phyloP scores from a whole-genome alignment of 176 grass and related monocot species.

The Saccharum spontaneum region DNA sequence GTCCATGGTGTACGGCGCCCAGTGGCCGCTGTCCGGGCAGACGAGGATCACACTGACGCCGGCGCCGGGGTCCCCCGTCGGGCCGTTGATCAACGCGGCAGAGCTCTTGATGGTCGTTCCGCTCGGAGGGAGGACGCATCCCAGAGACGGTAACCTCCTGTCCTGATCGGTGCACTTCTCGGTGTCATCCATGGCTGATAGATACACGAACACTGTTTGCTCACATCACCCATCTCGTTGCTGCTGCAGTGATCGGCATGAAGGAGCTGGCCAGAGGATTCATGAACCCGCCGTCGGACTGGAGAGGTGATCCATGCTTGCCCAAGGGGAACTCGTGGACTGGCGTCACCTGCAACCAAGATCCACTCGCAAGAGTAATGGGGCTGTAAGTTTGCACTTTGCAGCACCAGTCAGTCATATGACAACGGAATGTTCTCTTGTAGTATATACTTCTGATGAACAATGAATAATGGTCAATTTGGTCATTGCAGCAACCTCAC shows the following conservation, averaged over 20 bases:
- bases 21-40: slow-evolving; percentile 64
- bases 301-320: slow-evolving; percentile 91
- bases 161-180: background rate
- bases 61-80: slow-evolving; percentile 51
- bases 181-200: background rate
- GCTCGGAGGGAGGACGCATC: slow-evolving; percentile 69
- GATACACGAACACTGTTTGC: background rate
- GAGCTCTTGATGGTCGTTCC: slow-evolving; percentile 80
- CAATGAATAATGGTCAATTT: background rate
- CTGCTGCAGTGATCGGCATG: slow-evolving; percentile 81
- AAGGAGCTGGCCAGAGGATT: slow-evolving; percentile 65
- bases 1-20: slow-evolving; percentile 48
- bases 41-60: slow-evolving; percentile 69
- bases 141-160: slow-evolving; percentile 72
- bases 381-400: slow-evolving; percentile 49
- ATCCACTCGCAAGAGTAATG: slow-evolving; percentile 44
- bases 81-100: slow-evolving; percentile 87
- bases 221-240: background rate
- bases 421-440: background rate
- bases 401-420: background rate
- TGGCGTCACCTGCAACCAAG: slow-evolving; percentile 65
- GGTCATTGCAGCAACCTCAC: slow-evolving; percentile 63
- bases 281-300: slow-evolving; percentile 53
- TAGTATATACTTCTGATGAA: background rate
- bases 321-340: slow-evolving; percentile 77